phyloP scores from a whole-genome alignment of 1,284 basidiomycete species.

The Exobasidium cylindrosporum region DNA sequence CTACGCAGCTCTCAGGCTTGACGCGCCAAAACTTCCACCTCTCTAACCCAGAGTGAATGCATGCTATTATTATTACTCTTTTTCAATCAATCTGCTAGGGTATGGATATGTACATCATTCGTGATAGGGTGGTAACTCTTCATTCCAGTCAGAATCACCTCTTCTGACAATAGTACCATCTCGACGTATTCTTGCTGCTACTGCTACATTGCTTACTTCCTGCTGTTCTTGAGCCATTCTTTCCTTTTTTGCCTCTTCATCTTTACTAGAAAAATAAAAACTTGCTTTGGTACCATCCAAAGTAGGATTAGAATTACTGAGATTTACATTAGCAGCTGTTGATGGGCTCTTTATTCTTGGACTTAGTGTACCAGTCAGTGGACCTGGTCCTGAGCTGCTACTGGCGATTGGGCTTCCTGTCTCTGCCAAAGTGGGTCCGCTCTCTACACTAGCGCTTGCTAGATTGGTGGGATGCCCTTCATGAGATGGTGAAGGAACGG shows the following conservation, averaged over 20 bases:
- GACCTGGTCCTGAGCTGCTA: neutral
- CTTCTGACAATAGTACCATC: conserved; percentile 4
- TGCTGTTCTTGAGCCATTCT: conserved; percentile 8
- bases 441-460: neutral
- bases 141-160: conserved; percentile 6
- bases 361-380: conserved; percentile 3
- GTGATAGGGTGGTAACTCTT: neutral
- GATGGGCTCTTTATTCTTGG: conserved; percentile 3
- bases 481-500: neutral
- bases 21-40: neutral
- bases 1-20: too few species aligned
- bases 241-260: conserved; percentile 5
- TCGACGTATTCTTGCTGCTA: neutral
- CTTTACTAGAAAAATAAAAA: neutral
- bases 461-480: neutral
- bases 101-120: neutral
- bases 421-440: conserved; percentile 13
- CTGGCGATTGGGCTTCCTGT: conserved; percentile 14
- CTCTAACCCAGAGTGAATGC: neutral
- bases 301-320: neutral
- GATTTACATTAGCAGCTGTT: neutral
- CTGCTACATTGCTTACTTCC: neutral
- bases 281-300: neutral
- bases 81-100: too few species aligned
- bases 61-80: too few species aligned